Evolutionary conservation across 148 eudicot genomes (phyloP), one percentile per base, ranked within the genome.

Genomic region (Limonium bicolor): DNA sequence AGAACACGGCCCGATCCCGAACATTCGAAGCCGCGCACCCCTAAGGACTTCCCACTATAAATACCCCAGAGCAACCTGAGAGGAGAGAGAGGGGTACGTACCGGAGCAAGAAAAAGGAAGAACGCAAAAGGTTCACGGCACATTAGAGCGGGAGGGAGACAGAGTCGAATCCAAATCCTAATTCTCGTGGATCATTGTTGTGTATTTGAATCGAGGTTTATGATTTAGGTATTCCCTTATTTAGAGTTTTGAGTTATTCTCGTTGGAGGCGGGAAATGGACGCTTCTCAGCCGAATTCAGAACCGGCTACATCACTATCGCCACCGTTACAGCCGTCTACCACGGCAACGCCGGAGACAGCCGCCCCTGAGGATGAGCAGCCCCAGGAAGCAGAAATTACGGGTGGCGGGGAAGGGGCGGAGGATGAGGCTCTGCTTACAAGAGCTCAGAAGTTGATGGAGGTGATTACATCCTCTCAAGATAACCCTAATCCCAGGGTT

Each of bases 361-460:
- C 38, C 2, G 20, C 42, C 2, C 58, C 53, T 42, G 36, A 14
- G 18, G 19, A 21, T 4, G 47, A 48, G 1, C 43, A 38, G 42
- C 33, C 41, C 44, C 41, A 12, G 49, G 41, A 15, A 36, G 63
- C 27, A 14, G 68, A 30, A 19, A 46, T 23, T 22, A 55, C 14
- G 22, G 59, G 34, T 0, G 65, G 23, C 1, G 55, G 29, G 2
- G 63, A 39, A 17, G 58, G 30, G 4, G 69, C 44, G 8, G 66
- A 57, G 8, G 82, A 68, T 1, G 87, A 80, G 8, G 63, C 25
- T n/a, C 58, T 80, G 68, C 50, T 80, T 2, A 18, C 36, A 21
- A 73, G 76, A 39, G 85, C 78, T 7, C 84, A 80, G 55, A 55
- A 61, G 21, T 60, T 77, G 18, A 84, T 90, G 79, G 87, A 90